Percentiles rank a stretch among this genome's conserved stretches.
phyloP scores from a whole-genome alignment of 1,284 basidiomycete species.

The Sanguinoderma infundibulare region DNA sequence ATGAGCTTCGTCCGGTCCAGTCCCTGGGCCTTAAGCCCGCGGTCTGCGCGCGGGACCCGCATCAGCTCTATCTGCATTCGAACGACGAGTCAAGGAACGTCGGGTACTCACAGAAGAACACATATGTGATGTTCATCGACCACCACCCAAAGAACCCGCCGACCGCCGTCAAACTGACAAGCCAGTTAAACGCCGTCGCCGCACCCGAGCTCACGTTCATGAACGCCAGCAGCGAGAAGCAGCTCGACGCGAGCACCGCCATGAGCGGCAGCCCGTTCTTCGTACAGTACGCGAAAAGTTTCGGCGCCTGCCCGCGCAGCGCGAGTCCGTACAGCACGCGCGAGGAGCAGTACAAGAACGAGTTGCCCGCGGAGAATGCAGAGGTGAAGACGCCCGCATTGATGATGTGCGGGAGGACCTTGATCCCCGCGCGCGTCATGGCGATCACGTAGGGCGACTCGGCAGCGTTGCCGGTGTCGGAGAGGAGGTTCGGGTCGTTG shows the following conservation, averaged over 20 bases:
- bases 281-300: conserved; percentile 67
- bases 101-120: conserved; percentile 65
- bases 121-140: conserved; percentile 73
- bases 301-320: conserved; percentile 76
- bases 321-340: conserved; percentile 86
- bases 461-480: conserved; percentile 62
- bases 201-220: conserved; percentile 45
- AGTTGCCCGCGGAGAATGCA: conserved; percentile 87
- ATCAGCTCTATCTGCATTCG: no score
- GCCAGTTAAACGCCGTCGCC: conserved; percentile 50
- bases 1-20: conserved; percentile 57
- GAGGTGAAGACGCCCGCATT: conserved; percentile 71
- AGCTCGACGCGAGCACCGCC: conserved; percentile 49
- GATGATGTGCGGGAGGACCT: conserved; percentile 71
- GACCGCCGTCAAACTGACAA: conserved; percentile 61
- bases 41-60: conserved; percentile 46
- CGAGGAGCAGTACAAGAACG: conserved; percentile 79
- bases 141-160: conserved; percentile 73
- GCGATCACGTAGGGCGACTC: conserved; percentile 85
- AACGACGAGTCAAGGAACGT: no score
- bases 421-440: conserved; percentile 77
- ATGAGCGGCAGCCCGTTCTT: conserved; percentile 73
- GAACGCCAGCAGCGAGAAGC: conserved; percentile 57
- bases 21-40: conserved; percentile 62
- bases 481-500: conserved; percentile 63